These are phyloP conservation scores for Emergomyces orientalis DNA, from an alignment of 2,329 filamentous ascomycete genomes.

Conservation along the genomic window DNA sequence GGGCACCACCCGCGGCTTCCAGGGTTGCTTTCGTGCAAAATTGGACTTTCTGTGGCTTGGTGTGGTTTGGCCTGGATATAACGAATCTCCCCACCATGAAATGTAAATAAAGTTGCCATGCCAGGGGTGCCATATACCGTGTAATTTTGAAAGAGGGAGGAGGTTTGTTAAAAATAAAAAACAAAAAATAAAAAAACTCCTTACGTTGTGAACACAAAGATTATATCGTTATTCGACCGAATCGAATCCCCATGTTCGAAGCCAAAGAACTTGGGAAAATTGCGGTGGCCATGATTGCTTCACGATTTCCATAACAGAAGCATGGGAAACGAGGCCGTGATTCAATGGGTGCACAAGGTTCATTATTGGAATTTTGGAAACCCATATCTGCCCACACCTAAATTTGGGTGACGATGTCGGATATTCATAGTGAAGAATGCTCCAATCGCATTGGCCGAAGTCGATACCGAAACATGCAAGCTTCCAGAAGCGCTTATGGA, in stretches of 20 bases:
- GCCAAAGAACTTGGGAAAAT: not conserved
- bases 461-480: not conserved
- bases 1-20: not conserved
- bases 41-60: not conserved
- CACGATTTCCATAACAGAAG: not conserved
- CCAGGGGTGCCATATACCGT: not conserved
- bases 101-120: not conserved
- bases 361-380: not conserved
- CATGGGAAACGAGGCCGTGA: not conserved
- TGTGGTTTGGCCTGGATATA: not conserved
- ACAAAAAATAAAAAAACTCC: no score
- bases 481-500: slow-evolving; percentile 3
- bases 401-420: not conserved
- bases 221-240: not conserved
- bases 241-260: not conserved
- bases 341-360: not conserved
- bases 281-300: not conserved
- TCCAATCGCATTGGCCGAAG: not conserved
- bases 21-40: not conserved
- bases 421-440: not conserved
- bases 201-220: no score
- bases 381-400: not conserved
- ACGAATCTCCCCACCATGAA: not conserved
- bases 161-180: no score
- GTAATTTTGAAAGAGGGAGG: not conserved